These are phyloP conservation scores for Apiospora hydei DNA, from an alignment of 2,329 filamentous ascomycete genomes.

Conservation along the genomic window DNA sequence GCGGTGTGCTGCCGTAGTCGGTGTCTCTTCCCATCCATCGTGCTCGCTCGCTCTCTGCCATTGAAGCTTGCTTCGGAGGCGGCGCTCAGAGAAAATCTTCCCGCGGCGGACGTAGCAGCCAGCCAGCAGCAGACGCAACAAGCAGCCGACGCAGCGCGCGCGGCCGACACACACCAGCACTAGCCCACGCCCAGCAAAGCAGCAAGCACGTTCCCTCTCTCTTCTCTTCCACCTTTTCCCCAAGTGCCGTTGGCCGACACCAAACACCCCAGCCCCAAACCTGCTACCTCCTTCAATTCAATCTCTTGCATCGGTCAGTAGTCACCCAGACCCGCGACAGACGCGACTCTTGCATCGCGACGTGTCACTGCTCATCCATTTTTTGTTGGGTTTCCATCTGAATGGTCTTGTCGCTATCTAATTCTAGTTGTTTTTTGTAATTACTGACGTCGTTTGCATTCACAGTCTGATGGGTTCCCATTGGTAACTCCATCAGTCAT, in stretches of 20 bases:
- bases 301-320: constrained; percentile 30
- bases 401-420: constrained; percentile 48
- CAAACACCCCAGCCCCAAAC: constrained; percentile 26
- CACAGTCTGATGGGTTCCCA: constrained; percentile 56
- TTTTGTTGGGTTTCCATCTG: constrained; percentile 47
- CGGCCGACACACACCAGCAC: constrained; percentile 20
- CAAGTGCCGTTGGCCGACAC: constrained; percentile 25
- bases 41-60: not conserved
- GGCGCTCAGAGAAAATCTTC: constrained; percentile 22
- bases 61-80: constrained; percentile 21
- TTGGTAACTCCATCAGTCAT: constrained; percentile 62
- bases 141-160: constrained; percentile 14
- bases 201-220: constrained; percentile 21
- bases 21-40: constrained; percentile 18
- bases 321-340: constrained; percentile 35
- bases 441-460: constrained; percentile 51
- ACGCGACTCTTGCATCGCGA: constrained; percentile 32
- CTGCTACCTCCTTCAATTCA: constrained; percentile 24
- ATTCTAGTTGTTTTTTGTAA: constrained; percentile 40
- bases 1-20: constrained; percentile 26
- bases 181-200: constrained; percentile 14
- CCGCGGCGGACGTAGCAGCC: constrained; percentile 14
- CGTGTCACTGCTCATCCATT: constrained; percentile 45
- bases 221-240: constrained; percentile 22
- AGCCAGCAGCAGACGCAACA: not conserved